A percentile compares a stretch with the other conserved stretches of the same genome.
phyloP scores from a whole-genome alignment of 225 moss, liverwort and hornwort genomes.

The Physcomitrium patens region DNA sequence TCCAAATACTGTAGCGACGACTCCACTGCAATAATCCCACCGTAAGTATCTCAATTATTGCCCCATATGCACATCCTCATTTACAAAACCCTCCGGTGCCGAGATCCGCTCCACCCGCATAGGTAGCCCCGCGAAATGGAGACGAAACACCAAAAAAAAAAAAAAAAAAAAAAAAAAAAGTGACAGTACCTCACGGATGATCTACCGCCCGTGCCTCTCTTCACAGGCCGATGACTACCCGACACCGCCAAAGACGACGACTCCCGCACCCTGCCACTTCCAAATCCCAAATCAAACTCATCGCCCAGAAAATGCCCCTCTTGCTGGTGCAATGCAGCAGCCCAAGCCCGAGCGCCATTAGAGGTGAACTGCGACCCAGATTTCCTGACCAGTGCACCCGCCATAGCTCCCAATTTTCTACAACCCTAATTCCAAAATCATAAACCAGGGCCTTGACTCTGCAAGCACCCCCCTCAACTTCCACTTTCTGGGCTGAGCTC shows the following conservation, averaged over 20 bases:
- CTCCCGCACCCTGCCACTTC: slow-evolving; percentile 35
- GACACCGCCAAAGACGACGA: slow-evolving; percentile 62
- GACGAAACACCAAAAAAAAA: not conserved
- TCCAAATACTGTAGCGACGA: slow-evolving; percentile 95
- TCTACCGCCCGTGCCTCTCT: slow-evolving; percentile 90
- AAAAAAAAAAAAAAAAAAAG: not conserved
- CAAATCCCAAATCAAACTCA: slow-evolving; percentile 29
- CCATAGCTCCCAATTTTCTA: slow-evolving; percentile 43
- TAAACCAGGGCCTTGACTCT: not conserved
- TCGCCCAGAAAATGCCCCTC: slow-evolving; percentile 25
- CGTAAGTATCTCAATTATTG: slow-evolving; percentile 15
- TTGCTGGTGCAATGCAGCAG: slow-evolving; percentile 38
- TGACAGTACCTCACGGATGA: slow-evolving; percentile 81
- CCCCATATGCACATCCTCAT: not conserved
- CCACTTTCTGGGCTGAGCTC: not conserved
- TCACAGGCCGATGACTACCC: slow-evolving; percentile 52
- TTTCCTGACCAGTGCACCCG: slow-evolving; percentile 49
- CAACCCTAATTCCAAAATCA: slow-evolving; percentile 40
- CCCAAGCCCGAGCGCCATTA: slow-evolving; percentile 34
- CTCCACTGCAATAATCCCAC: slow-evolving; percentile 66
- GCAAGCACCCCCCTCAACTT: not conserved
- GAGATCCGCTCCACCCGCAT: not conserved
- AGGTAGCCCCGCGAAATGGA: not conserved
- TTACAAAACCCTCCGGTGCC: not conserved
- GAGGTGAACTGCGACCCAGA: slow-evolving; percentile 27